phyloP scores from a whole-genome alignment of 2,329 filamentous ascomycete genomes.

The Neonectria magnoliae region DNA sequence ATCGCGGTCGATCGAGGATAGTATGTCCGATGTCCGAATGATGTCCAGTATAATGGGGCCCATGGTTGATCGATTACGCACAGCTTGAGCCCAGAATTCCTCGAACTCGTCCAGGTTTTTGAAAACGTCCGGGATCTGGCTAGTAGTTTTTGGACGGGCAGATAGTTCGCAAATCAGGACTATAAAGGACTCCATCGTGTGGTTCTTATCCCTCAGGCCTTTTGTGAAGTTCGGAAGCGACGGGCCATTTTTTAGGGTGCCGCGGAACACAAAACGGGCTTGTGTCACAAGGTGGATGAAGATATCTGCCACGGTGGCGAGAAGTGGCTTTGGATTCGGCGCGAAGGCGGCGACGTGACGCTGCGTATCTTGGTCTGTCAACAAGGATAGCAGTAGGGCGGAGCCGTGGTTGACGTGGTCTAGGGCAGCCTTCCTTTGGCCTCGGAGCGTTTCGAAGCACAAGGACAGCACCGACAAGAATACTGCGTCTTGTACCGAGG shows the following conservation, averaged over 20 bases:
- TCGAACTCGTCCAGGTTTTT: slow-evolving; percentile 36
- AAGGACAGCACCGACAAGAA: slow-evolving; percentile 47
- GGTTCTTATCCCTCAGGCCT: slow-evolving; percentile 23
- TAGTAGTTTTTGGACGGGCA: background rate
- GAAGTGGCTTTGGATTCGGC: slow-evolving; percentile 35
- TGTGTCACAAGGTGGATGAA: slow-evolving; percentile 29
- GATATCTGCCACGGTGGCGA: slow-evolving; percentile 29
- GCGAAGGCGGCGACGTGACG: slow-evolving; percentile 23
- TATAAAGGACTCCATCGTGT: slow-evolving; percentile 35
- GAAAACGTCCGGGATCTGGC: slow-evolving; percentile 20
- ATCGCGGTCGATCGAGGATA: slow-evolving; percentile 9
- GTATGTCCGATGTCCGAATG: slow-evolving; percentile 9
- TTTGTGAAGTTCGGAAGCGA: slow-evolving; percentile 34
- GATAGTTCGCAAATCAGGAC: slow-evolving; percentile 20
- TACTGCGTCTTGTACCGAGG: slow-evolving; percentile 43
- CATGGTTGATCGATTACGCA: slow-evolving; percentile 15
- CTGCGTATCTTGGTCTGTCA: slow-evolving; percentile 39
- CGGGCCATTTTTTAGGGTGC: slow-evolving; percentile 15
- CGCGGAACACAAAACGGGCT: slow-evolving; percentile 26
- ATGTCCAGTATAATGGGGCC: slow-evolving; percentile 28
- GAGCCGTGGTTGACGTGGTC: slow-evolving; percentile 51
- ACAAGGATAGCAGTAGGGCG: slow-evolving; percentile 45
- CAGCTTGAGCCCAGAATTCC: slow-evolving; percentile 18
- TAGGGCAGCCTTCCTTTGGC: slow-evolving; percentile 44
- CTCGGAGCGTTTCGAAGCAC: slow-evolving; percentile 46